Percentiles rank a stretch among this genome's conserved stretches.
phyloP scores from a whole-genome alignment of 2,329 filamentous ascomycete species.

The Calycina herbarum region DNA sequence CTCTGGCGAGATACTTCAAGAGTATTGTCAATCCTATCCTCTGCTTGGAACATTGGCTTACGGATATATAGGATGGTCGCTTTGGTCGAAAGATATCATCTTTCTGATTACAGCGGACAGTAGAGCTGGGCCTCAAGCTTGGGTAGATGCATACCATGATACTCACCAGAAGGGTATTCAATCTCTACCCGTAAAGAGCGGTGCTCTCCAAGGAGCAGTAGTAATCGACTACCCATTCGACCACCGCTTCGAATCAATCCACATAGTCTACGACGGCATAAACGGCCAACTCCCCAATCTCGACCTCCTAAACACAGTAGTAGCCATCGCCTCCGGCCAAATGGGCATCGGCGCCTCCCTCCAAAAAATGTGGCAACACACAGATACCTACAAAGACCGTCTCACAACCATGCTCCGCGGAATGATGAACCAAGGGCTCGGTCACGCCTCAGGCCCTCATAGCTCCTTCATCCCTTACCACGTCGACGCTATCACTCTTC shows the following conservation, averaged over 20 bases:
- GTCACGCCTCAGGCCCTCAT: conserved; percentile 86
- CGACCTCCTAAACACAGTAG: conserved; percentile 92
- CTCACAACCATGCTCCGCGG: conserved; percentile 86
- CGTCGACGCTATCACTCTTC: conserved; percentile 91
- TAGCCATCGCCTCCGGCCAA: conserved; percentile 82
- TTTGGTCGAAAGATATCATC: conserved; percentile 99
- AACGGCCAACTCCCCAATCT: conserved; percentile 96
- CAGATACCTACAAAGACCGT: conserved; percentile 76
- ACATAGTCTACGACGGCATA: conserved; percentile 91
- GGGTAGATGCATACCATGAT: conserved; percentile 97
- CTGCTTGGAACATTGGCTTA: conserved; percentile 10
- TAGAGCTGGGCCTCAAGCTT: conserved; percentile 86
- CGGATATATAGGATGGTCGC: conserved; percentile 70
- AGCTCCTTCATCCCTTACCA: conserved; percentile 98
- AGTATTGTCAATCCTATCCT: conserved; percentile 45
- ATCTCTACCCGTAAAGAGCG: conserved; percentile 83
- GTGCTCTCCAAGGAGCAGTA: conserved; percentile 86
- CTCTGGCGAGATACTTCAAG: conserved; percentile 92
- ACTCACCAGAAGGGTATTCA: conserved; percentile 73
- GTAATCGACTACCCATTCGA: conserved; percentile 92
- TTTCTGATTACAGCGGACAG: conserved; percentile 87
- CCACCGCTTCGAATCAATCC: conserved; percentile 79
- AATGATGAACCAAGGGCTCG: conserved; percentile 88
- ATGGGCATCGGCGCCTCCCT: conserved; percentile 85
- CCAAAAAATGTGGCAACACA: conserved; percentile 80